Percentiles rank a stretch among this genome's conserved stretches.
These are phyloP conservation scores for Exophiala alcalophila DNA, from an alignment of 2,329 filamentous ascomycete genomes.

Conservation along the genomic window DNA sequence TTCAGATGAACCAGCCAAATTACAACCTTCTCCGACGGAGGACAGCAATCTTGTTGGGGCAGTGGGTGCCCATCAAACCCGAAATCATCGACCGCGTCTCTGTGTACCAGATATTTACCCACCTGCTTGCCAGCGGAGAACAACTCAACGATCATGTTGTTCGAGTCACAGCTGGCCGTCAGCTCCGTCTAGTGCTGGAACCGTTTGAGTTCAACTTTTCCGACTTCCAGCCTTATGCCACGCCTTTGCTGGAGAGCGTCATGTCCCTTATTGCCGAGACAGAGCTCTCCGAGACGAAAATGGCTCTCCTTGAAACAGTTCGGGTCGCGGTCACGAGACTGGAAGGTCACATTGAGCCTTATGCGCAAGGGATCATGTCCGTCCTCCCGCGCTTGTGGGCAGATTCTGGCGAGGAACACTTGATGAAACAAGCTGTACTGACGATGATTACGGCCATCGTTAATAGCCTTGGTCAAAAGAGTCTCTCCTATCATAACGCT, in stretches of 20 bases:
- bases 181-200: slow-evolving; percentile 75
- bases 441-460: slow-evolving; percentile 81
- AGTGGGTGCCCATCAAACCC: slow-evolving; percentile 82
- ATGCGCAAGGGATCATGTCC: slow-evolving; percentile 73
- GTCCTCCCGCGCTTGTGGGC: slow-evolving; percentile 82
- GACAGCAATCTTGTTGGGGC: slow-evolving; percentile 81
- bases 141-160: slow-evolving; percentile 86
- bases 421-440: slow-evolving; percentile 91
- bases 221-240: slow-evolving; percentile 72
- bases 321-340: slow-evolving; percentile 76
- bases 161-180: slow-evolving; percentile 81
- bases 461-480: slow-evolving; percentile 76
- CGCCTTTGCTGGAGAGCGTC: slow-evolving; percentile 68
- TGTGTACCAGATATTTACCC: slow-evolving; percentile 84
- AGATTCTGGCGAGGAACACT: slow-evolving; percentile 76
- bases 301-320: slow-evolving; percentile 84
- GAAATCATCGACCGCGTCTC: slow-evolving; percentile 64
- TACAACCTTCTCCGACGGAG: slow-evolving; percentile 83
- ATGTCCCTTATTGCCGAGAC: slow-evolving; percentile 77
- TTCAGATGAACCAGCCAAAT: slow-evolving; percentile 63
- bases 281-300: slow-evolving; percentile 80
- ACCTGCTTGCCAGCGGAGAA: slow-evolving; percentile 76
- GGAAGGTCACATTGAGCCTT: slow-evolving; percentile 66
- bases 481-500: slow-evolving; percentile 71
- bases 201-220: slow-evolving; percentile 77